Percentiles rank a stretch among this genome's conserved stretches.
Evolutionary conservation across 495 filamentous ascomycete genomes (phyloP).

Genomic region (Penicillium diatomitis): DNA sequence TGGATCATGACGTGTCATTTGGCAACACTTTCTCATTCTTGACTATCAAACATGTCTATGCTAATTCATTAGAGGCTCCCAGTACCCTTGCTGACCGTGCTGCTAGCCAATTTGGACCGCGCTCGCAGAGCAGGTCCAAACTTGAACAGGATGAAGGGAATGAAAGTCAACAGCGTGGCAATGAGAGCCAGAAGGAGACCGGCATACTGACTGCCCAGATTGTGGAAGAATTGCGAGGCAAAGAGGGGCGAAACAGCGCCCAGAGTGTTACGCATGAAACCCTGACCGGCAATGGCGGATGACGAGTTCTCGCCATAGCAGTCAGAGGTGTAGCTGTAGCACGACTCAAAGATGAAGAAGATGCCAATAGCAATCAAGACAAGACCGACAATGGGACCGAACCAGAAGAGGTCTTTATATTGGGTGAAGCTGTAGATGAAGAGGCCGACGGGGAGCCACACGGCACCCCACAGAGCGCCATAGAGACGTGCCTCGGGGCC

Average conservation of each 20-base stretch:
- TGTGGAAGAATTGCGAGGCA: constrained; percentile 39
- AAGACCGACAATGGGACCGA: constrained; percentile 52
- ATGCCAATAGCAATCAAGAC: constrained; percentile 34
- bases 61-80: too few relatives aligned
- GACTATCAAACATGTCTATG: too few relatives aligned
- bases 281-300: constrained; percentile 40
- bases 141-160: constrained; percentile 34
- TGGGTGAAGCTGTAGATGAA: constrained; percentile 78
- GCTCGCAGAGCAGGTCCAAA: constrained; percentile 32
- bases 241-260: constrained; percentile 43
- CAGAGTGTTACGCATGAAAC: constrained; percentile 40
- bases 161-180: constrained; percentile 30
- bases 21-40: too few relatives aligned
- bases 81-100: constrained; percentile 6
- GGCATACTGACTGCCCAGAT: constrained; percentile 35
- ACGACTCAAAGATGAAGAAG: constrained; percentile 40
- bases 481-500: constrained; percentile 45
- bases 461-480: constrained; percentile 53
- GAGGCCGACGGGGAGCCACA: constrained; percentile 63
- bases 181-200: constrained; percentile 33
- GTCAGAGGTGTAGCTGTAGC: constrained; percentile 34
- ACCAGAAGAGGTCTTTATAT: constrained; percentile 52
- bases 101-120: constrained; percentile 24
- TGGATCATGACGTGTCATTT: too few relatives aligned
- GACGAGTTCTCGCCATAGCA: constrained; percentile 39